Base-by-base conservation (phyloP, 768 basidiomycete species). In the Tricholoma terreum region DNA sequence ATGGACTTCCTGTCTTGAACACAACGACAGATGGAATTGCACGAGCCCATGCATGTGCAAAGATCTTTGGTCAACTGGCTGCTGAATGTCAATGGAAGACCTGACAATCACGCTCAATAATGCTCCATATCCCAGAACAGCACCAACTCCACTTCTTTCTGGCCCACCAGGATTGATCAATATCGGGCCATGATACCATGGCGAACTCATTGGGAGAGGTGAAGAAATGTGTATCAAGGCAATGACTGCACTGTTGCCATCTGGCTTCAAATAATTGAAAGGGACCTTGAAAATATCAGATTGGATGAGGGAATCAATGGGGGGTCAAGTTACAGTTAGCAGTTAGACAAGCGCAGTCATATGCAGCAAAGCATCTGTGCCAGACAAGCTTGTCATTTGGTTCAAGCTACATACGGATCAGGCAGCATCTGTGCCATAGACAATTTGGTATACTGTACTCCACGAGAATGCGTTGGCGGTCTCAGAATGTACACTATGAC, bases 161-260 rank as follows among this genome's bases (percentile, higher is more conserved):
- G 79, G 80, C 0, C 80, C 79, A n/a, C 80, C 77, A 1, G 78
- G 79, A 52, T 80, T 80, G 60, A 78, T 69, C 3, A 80, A 63
- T 11, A 80, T 66, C 1, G 78, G 79, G 0, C 80, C 80, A 22
- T 72, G 73, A 57, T 80, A 80, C 6, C 67, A 60, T 3, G 64
- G 57, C 0, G 71, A 69, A 14, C 45, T 56, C 1, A 52, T 40
- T 1, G 67, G 60, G 0, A 76, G 55, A 1, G 68, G 55, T 9
- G 79, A 72, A 2, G 76, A 76, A 31, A 73, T 67, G n/a, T 77
- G 72, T 15, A 74, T 71, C 8, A 81, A 56, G 0, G 79, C 81
- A 24, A 81, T 76, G 21, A 66, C 64, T 1, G 75, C 78, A 52
- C 70, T 68, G n/a, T 60, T 67, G 8, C 74, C 75, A 14, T 63